Evolutionary conservation across 2,329 filamentous ascomycete genomes (phyloP).

Genomic region (Neospermospora avenae): DNA sequence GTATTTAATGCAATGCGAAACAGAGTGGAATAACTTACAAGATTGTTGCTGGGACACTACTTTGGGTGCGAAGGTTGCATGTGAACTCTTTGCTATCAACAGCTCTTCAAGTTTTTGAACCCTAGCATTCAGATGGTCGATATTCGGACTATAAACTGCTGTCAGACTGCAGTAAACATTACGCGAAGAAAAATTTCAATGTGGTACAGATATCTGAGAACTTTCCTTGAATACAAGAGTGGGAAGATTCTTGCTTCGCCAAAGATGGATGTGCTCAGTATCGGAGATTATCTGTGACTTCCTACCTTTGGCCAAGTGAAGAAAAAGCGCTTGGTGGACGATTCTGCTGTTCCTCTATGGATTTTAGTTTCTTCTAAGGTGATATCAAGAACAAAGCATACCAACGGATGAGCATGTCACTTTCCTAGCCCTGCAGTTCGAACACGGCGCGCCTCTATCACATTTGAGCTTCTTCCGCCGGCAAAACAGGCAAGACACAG

Average conservation of each 20-base stretch:
- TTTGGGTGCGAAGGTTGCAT: background rate
- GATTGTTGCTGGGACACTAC: background rate
- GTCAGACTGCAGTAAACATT: background rate
- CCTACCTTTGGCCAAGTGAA: background rate
- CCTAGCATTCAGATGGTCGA: conserved; percentile 20
- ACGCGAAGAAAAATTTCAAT: too few species aligned
- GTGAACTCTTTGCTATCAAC: conserved; percentile 4
- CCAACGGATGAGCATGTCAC: conserved; percentile 11
- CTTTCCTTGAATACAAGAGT: too few species aligned
- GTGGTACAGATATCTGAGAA: too few species aligned
- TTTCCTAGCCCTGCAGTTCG: conserved; percentile 25
- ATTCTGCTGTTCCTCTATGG: background rate
- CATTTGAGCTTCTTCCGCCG: conserved; percentile 29
- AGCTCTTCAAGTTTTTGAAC: conserved; percentile 22
- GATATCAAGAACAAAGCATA: background rate
- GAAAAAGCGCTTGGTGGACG: background rate
- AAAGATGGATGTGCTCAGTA: too few species aligned
- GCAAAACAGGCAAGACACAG: conserved; percentile 29
- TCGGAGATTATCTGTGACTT: too few species aligned
- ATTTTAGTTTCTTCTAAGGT: background rate
- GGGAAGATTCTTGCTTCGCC: too few species aligned
- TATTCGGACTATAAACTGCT: conserved; percentile 7
- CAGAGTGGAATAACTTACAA: too few species aligned
- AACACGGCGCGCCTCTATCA: conserved; percentile 27
- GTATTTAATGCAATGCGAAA: too few species aligned